Evolutionary conservation across 2,329 filamentous ascomycete genomes (phyloP).

Genomic region (Salinomyces thailandicus): DNA sequence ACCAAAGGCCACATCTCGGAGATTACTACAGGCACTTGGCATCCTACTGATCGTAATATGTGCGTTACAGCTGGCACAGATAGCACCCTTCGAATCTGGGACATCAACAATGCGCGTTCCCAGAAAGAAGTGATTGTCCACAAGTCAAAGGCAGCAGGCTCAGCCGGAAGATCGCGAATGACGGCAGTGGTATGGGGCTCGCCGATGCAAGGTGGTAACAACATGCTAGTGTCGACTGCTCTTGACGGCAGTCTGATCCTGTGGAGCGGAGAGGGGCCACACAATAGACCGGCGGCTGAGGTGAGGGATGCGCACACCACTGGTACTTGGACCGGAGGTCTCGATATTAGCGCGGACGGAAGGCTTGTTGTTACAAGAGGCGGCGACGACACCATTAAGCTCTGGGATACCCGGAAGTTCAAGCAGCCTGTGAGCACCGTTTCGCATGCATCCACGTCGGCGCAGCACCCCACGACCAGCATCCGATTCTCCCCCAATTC

Average conservation of each 20-base stretch:
- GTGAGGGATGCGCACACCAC: conserved; percentile 71
- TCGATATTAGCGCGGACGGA: conserved; percentile 85
- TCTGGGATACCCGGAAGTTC: conserved; percentile 96
- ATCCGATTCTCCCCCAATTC: conserved; percentile 83
- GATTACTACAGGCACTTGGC: conserved; percentile 81
- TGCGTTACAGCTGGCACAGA: conserved; percentile 90
- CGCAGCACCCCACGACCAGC: conserved; percentile 72
- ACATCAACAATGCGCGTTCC: conserved; percentile 77
- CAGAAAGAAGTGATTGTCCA: conserved; percentile 94
- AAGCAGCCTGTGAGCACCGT: conserved; percentile 76
- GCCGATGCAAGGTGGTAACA: conserved; percentile 64
- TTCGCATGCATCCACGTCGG: conserved; percentile 69
- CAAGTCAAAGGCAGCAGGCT: conserved; percentile 81
- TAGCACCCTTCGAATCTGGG: conserved; percentile 93
- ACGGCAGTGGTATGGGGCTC: conserved; percentile 82
- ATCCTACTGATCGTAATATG: conserved; percentile 71
- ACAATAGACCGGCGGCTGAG: conserved; percentile 69
- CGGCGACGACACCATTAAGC: conserved; percentile 83
- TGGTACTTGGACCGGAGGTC: conserved; percentile 81
- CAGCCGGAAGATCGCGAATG: conserved; percentile 85
- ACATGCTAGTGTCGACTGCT: conserved; percentile 69
- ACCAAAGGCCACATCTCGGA: conserved; percentile 95
- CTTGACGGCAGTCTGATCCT: conserved; percentile 84
- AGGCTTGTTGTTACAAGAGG: conserved; percentile 83
- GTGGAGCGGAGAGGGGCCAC: conserved; percentile 85